Percentiles rank a stretch among this genome's conserved stretches.
Evolutionary conservation across 2,329 filamentous ascomycete species (phyloP).

Genomic region (Neonectria punicea): DNA sequence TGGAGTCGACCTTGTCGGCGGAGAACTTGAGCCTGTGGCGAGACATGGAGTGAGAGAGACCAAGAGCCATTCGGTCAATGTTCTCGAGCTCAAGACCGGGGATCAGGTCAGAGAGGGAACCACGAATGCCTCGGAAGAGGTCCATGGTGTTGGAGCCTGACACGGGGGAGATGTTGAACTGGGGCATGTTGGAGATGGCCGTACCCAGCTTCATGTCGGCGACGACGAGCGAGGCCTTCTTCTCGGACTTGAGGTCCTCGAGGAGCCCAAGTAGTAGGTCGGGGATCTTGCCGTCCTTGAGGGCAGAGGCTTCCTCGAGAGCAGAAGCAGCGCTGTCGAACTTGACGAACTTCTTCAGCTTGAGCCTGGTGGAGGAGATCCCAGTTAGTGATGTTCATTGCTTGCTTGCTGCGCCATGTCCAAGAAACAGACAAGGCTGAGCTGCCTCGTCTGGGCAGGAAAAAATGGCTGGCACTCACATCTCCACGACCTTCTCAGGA

Average conservation of each 20-base stretch:
- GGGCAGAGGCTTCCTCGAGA: slow-evolving; percentile 86
- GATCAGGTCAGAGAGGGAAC: slow-evolving; percentile 89
- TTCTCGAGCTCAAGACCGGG: slow-evolving; percentile 87
- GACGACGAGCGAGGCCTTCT: slow-evolving; percentile 94
- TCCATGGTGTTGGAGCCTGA: slow-evolving; percentile 73
- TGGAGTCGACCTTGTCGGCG: slow-evolving; percentile 97
- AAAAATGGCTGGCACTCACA: slow-evolving; percentile 68
- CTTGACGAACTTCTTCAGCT: slow-evolving; percentile 97
- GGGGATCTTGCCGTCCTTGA: slow-evolving; percentile 95
- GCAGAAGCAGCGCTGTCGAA: slow-evolving; percentile 94
- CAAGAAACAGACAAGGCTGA: background rate
- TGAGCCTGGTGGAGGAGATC: slow-evolving; percentile 68
- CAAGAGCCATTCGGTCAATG: slow-evolving; percentile 92
- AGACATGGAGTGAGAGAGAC: slow-evolving; percentile 95
- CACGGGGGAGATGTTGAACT: slow-evolving; percentile 85
- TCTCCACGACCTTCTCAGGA: slow-evolving; percentile 85
- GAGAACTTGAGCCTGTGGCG: slow-evolving; percentile 99
- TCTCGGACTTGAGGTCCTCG: slow-evolving; percentile 93
- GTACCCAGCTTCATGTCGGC: slow-evolving; percentile 92
- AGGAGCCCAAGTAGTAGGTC: slow-evolving; percentile 85
- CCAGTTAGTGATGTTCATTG: slow-evolving; percentile 24
- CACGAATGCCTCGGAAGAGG: slow-evolving; percentile 92
- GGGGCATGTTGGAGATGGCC: slow-evolving; percentile 91
- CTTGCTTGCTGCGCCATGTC: background rate
- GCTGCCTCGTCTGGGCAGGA: background rate